Percentiles rank a stretch among this genome's conserved stretches.
Evolutionary conservation across 345 rosid genomes (phyloP).

Genomic region (Acer campestre): DNA sequence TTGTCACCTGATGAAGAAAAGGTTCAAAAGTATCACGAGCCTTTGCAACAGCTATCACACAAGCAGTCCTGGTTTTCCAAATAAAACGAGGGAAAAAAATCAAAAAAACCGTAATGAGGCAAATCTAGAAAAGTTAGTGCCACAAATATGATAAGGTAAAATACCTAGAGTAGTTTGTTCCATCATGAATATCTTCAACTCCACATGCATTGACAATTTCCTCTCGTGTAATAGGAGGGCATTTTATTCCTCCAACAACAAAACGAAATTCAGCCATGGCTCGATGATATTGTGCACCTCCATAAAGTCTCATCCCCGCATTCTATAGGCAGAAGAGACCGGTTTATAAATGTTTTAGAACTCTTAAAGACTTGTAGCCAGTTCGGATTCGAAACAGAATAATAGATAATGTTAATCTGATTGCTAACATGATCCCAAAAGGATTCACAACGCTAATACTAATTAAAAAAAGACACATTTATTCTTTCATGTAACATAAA

Average conservation of each 20-base stretch:
- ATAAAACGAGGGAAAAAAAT: conserved; percentile 22
- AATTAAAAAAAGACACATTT: neutral
- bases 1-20: conserved; percentile 84
- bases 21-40: conserved; percentile 97
- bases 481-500: neutral
- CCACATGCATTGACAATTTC: conserved; percentile 98
- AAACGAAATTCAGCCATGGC: conserved; percentile 98
- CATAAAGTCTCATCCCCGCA: conserved; percentile 96
- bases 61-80: conserved; percentile 71
- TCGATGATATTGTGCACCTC: conserved; percentile 94
- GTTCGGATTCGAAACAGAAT: neutral
- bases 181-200: conserved; percentile 96
- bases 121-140: conserved; percentile 21
- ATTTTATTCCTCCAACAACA: conserved; percentile 88
- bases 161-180: conserved; percentile 93
- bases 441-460: neutral
- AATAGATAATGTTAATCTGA: neutral
- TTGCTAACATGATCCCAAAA: neutral
- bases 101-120: neutral
- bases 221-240: conserved; percentile 89
- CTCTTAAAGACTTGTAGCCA: neutral
- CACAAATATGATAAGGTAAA: conserved; percentile 17
- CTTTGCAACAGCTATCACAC: conserved; percentile 97
- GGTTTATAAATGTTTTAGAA: neutral
- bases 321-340: conserved; percentile 44